These are phyloP conservation scores for Vitis hybrid DNA, from an alignment of 177 flowering plant genomes.

Conservation along the genomic window DNA sequence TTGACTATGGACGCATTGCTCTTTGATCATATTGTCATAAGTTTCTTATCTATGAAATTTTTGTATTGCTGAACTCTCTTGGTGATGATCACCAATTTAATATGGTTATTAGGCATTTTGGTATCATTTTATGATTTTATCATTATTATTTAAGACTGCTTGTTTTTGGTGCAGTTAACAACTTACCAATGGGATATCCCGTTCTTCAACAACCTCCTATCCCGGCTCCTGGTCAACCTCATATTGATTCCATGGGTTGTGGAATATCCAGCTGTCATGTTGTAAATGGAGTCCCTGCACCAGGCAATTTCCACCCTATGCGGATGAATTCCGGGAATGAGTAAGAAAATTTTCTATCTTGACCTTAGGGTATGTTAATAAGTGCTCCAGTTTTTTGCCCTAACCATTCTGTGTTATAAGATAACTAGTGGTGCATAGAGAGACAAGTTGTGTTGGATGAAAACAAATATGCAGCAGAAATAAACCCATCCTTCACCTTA, in stretches of 20 bases:
- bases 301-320: conserved; percentile 77
- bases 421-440: too few relatives aligned
- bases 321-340: conserved; percentile 81
- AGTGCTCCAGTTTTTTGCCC: neutral
- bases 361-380: neutral
- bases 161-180: conserved; percentile 87
- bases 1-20: too few relatives aligned
- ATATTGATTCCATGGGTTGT: conserved; percentile 76
- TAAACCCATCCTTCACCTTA: too few relatives aligned
- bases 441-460: too few relatives aligned
- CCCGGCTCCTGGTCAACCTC: conserved; percentile 82
- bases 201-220: conserved; percentile 79
- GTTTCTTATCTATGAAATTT: too few relatives aligned
- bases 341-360: conserved; percentile 45
- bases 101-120: too few relatives aligned
- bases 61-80: too few relatives aligned
- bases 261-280: conserved; percentile 83
- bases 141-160: conserved; percentile 43
- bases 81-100: too few relatives aligned
- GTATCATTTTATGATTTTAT: conserved; percentile 1
- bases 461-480: too few relatives aligned
- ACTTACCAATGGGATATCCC: conserved; percentile 94
- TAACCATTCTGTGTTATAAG: too few relatives aligned
- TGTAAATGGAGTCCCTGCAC: conserved; percentile 97
- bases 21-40: too few relatives aligned